Evolutionary conservation across 306 rosid species (phyloP), one percentile per base, ranked within the genome.

Genomic region (Dalbergia cultrata): DNA sequence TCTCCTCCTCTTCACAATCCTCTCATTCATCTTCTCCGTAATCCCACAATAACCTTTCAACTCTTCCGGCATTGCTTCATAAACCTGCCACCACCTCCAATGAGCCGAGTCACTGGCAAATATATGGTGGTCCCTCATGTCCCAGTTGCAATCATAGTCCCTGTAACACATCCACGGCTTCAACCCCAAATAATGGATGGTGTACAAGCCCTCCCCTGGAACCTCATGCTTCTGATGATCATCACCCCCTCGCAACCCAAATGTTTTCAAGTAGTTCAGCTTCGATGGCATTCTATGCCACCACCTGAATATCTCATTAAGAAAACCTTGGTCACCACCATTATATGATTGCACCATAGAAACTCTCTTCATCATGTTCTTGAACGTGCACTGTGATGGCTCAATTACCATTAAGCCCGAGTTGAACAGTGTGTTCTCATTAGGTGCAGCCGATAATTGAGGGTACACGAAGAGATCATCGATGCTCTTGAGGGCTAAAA

Each of bases 91-190:
- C 99, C 99, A 93, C 58, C 35, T 68, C 21, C 22, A 0, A 68
- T 95, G 91, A 59, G 94, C 96, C 0, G 82, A 57, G 53, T 91
- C 96, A 68, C 97, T 91, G 0, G 97, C 94, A 63, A 76, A 95
- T 2, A 45, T 19, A 21, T 69, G 87, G 11, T 14, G 86, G 13
- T 60, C 85, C 19, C 14, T 8, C 78, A 33, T 70, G 60, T 95
- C 97, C 98, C 98, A 90, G 10, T 95, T 95, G 63, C 99, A 93
- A n/a, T 95, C 99, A 54, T 93, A 93, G 41, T 95, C 99, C 50
- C 79, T 91, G 6, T 95, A 91, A 82, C 99, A 93, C 89, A 72
- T 83, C 98, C 98, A 95, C 0, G 99, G 99, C 89, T 95, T 95
- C 80, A 87, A 64, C 1, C 99, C 99, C 82, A 95, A 67, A 75